Conservation (phyloP, 2,329 filamentous ascomycete genomes). For the Pseudocercospora musae region DNA sequence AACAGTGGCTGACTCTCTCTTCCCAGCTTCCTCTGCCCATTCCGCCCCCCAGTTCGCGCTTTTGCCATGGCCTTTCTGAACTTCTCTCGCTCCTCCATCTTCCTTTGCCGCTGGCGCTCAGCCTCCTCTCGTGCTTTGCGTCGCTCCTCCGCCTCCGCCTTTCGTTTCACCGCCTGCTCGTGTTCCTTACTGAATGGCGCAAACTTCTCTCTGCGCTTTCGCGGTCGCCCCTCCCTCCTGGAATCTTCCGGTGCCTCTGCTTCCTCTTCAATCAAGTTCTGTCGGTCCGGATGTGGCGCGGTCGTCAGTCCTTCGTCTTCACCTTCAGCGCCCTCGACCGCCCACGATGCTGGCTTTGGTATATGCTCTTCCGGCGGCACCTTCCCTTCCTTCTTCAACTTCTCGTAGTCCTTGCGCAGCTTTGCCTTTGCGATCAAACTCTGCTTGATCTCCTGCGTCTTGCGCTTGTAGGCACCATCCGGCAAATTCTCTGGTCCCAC, state of each 20-base stretch:
- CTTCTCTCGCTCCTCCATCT: constrained; percentile 63
- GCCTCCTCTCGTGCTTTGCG: constrained; percentile 60
- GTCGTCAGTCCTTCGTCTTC: constrained; percentile 36
- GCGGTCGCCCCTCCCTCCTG: constrained; percentile 15
- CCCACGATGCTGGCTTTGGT: constrained; percentile 31
- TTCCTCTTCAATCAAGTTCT: constrained; percentile 29
- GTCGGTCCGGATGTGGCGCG: constrained; percentile 46
- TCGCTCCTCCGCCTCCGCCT: constrained; percentile 63
- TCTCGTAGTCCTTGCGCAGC: constrained; percentile 86
- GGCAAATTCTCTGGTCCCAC: constrained; percentile 88
- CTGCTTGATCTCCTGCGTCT: constrained; percentile 84
- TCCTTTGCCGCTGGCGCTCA: constrained; percentile 54
- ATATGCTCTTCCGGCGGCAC: constrained; percentile 29
- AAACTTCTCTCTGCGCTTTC: constrained; percentile 42
- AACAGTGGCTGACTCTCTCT: constrained; percentile 75
- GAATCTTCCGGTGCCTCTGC: constrained; percentile 9
- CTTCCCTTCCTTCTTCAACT: constrained; percentile 64
- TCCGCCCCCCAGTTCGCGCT: constrained; percentile 57
- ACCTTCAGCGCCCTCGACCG: constrained; percentile 20
- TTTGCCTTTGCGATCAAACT: constrained; percentile 89
- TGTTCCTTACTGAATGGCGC: constrained; percentile 45
- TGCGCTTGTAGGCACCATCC: constrained; percentile 82
- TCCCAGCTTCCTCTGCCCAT: constrained; percentile 75
- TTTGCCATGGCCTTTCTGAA: constrained; percentile 65
- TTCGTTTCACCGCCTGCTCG: constrained; percentile 49